A percentile compares a stretch with the other conserved stretches of the same genome.
These are phyloP conservation scores for Leucocoprinus birnbaumii DNA, from an alignment of 768 basidiomycete species.

Conservation along the genomic window DNA sequence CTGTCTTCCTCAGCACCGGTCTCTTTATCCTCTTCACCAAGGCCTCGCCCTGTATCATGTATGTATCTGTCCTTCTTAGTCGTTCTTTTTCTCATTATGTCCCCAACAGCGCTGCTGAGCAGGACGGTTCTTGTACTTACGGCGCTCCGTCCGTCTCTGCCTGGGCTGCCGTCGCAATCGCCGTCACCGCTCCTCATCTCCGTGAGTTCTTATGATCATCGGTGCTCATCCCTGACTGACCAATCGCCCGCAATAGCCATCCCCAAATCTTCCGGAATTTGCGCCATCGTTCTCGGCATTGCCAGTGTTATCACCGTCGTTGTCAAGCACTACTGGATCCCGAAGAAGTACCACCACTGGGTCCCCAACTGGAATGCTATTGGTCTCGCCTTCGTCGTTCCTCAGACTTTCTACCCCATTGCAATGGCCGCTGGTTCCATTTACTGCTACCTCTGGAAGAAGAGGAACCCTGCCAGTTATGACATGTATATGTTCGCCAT, in stretches of 20 bases:
- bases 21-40: slow-evolving; percentile 62
- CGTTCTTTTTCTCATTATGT: not conserved
- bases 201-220: slow-evolving; percentile 30
- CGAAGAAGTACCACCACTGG: slow-evolving; percentile 45
- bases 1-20: slow-evolving; percentile 57
- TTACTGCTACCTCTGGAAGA: slow-evolving; percentile 47
- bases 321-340: slow-evolving; percentile 42
- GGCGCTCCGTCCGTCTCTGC: slow-evolving; percentile 54
- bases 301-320: slow-evolving; percentile 41
- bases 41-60: slow-evolving; percentile 60
- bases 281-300: slow-evolving; percentile 52
- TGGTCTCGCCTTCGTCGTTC: slow-evolving; percentile 52
- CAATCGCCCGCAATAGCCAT: slow-evolving; percentile 42
- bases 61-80: slow-evolving; percentile 18
- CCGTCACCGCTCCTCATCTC: slow-evolving; percentile 45
- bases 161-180: slow-evolving; percentile 55
- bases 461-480: slow-evolving; percentile 36
- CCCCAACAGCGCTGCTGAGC: slow-evolving; percentile 22
- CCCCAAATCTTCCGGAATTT: slow-evolving; percentile 52
- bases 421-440: slow-evolving; percentile 50
- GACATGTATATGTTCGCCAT: slow-evolving; percentile 62
- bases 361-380: slow-evolving; percentile 58
- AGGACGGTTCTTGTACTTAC: slow-evolving; percentile 40
- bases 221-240: too few relatives aligned
- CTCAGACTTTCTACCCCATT: slow-evolving; percentile 45